Evolutionary conservation across 805 yeast species (phyloP).

Genomic region (Scheffersomyces spartinae): DNA sequence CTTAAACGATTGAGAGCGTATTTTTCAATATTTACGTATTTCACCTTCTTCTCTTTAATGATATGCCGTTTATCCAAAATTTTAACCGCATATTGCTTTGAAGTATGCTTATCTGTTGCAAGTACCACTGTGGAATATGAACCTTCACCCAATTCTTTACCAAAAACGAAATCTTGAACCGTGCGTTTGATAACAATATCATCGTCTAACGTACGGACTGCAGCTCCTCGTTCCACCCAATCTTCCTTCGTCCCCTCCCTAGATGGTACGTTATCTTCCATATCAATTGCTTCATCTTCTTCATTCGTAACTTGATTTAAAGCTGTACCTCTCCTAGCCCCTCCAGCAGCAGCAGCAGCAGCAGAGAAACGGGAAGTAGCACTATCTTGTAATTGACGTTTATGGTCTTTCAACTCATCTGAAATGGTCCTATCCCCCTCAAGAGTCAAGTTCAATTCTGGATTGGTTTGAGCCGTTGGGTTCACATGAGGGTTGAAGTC

Average conservation of each 20-base stretch:
- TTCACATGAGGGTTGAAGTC: neutral
- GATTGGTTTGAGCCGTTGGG: too few relatives aligned
- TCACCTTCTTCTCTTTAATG: slow-evolving; percentile 86
- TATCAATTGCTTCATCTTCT: slow-evolving; percentile 3
- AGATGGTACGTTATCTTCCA: too few relatives aligned
- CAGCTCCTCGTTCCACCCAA: slow-evolving; percentile 27
- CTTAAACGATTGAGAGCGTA: slow-evolving; percentile 80
- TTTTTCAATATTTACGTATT: slow-evolving; percentile 92
- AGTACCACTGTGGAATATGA: slow-evolving; percentile 89
- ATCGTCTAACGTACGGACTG: slow-evolving; percentile 11
- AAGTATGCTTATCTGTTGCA: slow-evolving; percentile 67
- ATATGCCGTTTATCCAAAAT: slow-evolving; percentile 87
- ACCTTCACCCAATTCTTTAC: slow-evolving; percentile 86
- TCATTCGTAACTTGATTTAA: slow-evolving; percentile 1
- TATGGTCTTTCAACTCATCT: neutral
- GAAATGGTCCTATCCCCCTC: neutral
- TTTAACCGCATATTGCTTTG: slow-evolving; percentile 79
- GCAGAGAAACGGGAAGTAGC: neutral
- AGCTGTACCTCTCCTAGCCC: neutral
- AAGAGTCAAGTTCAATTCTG: too few relatives aligned
- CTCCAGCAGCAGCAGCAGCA: slow-evolving; percentile 1
- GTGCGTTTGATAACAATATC: slow-evolving; percentile 34
- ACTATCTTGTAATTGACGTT: slow-evolving; percentile 1
- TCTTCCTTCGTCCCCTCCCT: slow-evolving; percentile 9
- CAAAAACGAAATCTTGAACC: slow-evolving; percentile 82